Conservation (phyloP, 139 green algal species). For the Chara braunii region DNA sequence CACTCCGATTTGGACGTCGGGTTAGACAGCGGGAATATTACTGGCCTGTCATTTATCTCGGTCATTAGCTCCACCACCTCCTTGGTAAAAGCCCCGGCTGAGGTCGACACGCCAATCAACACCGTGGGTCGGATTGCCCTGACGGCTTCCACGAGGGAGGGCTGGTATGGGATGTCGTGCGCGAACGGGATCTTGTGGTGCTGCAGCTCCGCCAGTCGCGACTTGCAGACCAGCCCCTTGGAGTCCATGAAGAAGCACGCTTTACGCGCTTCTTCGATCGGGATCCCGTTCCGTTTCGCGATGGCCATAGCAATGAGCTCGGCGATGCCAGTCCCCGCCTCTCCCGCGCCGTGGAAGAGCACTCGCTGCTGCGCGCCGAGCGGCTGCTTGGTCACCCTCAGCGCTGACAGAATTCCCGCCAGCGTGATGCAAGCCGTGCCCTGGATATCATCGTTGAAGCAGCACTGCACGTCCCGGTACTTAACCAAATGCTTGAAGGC, state of each 20-base stretch:
- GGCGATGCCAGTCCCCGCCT: constrained; percentile 63
- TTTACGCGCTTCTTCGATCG: constrained; percentile 44
- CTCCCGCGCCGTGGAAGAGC: constrained; percentile 53
- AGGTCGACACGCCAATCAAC: constrained; percentile 69
- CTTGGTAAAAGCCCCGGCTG: constrained; percentile 54
- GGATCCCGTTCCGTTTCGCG: constrained; percentile 31
- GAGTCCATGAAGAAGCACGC: constrained; percentile 67
- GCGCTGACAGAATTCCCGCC: constrained; percentile 58
- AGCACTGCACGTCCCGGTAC: constrained; percentile 54
- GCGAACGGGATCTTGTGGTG: constrained; percentile 75
- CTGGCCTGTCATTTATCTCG: constrained; percentile 14
- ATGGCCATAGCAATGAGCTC: constrained; percentile 51
- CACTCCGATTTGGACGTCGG: constrained; percentile 61
- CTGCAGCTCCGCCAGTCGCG: constrained; percentile 41
- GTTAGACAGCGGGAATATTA: constrained; percentile 43
- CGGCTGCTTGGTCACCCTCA: constrained; percentile 40
- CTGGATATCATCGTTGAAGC: constrained; percentile 77
- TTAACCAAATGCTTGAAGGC: constrained; percentile 55
- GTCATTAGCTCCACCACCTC: constrained; percentile 43
- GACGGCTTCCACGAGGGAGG: too few species aligned
- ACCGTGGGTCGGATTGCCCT: constrained; percentile 60
- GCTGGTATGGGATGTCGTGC: constrained; percentile 58
- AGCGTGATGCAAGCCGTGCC: constrained; percentile 70
- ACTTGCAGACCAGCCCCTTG: constrained; percentile 52
- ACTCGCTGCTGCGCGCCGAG: constrained; percentile 66